Base-by-base conservation (phyloP, 805 yeast species). In the Ogataea thermomethanolica region DNA sequence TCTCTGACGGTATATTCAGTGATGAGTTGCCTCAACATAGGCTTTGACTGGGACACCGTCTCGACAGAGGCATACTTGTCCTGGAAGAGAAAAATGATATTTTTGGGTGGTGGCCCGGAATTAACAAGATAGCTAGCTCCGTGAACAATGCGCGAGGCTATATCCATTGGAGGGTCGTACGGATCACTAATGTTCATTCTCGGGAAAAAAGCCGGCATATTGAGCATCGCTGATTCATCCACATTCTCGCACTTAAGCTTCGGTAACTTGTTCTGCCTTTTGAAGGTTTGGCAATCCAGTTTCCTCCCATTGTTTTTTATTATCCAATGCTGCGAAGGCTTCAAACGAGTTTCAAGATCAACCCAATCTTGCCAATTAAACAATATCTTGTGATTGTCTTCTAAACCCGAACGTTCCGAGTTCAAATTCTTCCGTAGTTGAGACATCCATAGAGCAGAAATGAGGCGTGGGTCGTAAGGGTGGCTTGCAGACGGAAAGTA, bases 111-210 rank as follows among this genome's bases (percentile, higher is more conserved):
- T 0, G 67, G 59, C 21, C 64, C 59, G 2, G 48, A 13, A 36
- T 57, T 51, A 15, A 56, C 46, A 12, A 71, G 42, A 45, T 65
- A 68, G 13, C 56, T 53, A 0, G 63, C 62, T 0, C 72, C 72
- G 38, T 62, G 42, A 2, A 61, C 44, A 4, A 52, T 39, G 25
- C 72, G 51, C 1, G 65, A 64, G 9, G 56, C 61, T 23, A 49
- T 58, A 5, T 63, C 49, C 14, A 64, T 39, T 21, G 50, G 49
- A 2, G 42, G 29, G 23, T 55, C 58, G 8, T 48, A 39, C 1
- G 62, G 56, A 3, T 54, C 55, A 0, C 35, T 39, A 2, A 66
- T 49, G 21, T 48, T 49, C 37, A 66, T 53, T 12, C 35, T 45
- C 1, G 64, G 64, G 23, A 44, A 53, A 10, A 47, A 30, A 0